Evolutionary conservation across 345 rosid genomes (phyloP), one percentile per base, ranked within the genome.

Genomic region (Carallia brachiata): DNA sequence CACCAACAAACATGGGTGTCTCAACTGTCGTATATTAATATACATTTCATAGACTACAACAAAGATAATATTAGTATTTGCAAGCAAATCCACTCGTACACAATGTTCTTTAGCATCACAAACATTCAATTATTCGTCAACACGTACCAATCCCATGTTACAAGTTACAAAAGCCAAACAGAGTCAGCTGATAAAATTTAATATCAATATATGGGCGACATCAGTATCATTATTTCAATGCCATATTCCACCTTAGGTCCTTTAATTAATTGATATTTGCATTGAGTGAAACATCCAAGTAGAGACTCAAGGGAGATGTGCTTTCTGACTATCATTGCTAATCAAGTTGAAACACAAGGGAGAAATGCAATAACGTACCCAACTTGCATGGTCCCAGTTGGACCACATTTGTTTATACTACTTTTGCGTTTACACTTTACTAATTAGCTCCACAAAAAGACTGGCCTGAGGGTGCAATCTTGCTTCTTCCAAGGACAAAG

Each of bases 381-480:
- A 47, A 65, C 65, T 64, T 71, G 62, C 68, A 63, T 65, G 36
- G 54, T 40, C 50, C 61, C 30, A 48, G 36, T 48, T 8, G 37
- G 61, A 55, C 78, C 54, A 55, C 15, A 19, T 17, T 63, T 75
- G 64, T 52, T 70, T 28, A 70, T 58, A 48, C 65, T 62, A 65
- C 53, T 61, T 23, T 44, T 44, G 56, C 40, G 63, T 53, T 53
- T 68, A 48, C 69, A 70, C 19, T 65, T 39, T 50, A 23, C 72
- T 84, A 86, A 88, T 85, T 87, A 86, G 77, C 92, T 96, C 98
- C 74, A 96, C 92, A 70, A 92, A 96, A 71, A 96, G 99, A 81
- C 98, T 90, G 66, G 95, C 99, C 80, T 90, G 98, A 75, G 99
- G 98, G 85, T 96, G 93, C 81, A 96, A 84, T 67, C 99, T 96